Evolutionary conservation across 2,329 filamentous ascomycete genomes (phyloP), one percentile per base, ranked within the genome.

Genomic region (Penicillium sp.): DNA sequence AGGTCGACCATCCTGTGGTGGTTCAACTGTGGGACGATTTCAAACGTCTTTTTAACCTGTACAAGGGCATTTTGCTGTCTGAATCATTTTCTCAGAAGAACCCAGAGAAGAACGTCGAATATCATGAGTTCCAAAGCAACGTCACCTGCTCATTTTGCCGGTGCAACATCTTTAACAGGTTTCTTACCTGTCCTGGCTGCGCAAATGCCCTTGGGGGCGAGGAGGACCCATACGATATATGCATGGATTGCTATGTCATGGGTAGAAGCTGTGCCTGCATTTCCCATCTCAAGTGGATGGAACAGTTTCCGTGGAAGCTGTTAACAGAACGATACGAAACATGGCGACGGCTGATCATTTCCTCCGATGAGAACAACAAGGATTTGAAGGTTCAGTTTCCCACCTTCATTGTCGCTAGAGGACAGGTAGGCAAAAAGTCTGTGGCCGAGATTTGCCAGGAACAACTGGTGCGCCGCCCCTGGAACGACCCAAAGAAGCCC

Each of bases 191-290:
- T 73, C 88, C 88, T 51, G 80, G 83, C 46, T 98, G 93, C 66
- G 79, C 88, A 40, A 77, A 84, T 32, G 74, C 77, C 43, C 75
- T 87, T 19, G 74, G 79, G 10, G 78, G 79, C 52, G 86, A 82
- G 29, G 87, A 84, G 29, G 82, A 97, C 63, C 87, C 87, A 0
- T 98, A 97, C 65, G 93, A 98, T 66, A 78, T 98, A 21, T 98
- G 93, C 64, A 90, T 98, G 87, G 93, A 98, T 59, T 98, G 93
- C 64, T 98, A 95, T 64, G 86, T 83, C n/a, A 95, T 97, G 86
- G 93, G 93, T 21, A 82, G 93, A 45, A 95, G 90, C 40, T 98
- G 93, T 65, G 81, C 80, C 3, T 98, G 93, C 63, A 79, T 95
- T 44, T 95, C 90, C 3, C 83, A 82, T 10, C 78, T 95, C 10